phyloP scores from a whole-genome alignment of 371 early-diverging fungal genomes.

The Choanephora cucurbitarum region DNA sequence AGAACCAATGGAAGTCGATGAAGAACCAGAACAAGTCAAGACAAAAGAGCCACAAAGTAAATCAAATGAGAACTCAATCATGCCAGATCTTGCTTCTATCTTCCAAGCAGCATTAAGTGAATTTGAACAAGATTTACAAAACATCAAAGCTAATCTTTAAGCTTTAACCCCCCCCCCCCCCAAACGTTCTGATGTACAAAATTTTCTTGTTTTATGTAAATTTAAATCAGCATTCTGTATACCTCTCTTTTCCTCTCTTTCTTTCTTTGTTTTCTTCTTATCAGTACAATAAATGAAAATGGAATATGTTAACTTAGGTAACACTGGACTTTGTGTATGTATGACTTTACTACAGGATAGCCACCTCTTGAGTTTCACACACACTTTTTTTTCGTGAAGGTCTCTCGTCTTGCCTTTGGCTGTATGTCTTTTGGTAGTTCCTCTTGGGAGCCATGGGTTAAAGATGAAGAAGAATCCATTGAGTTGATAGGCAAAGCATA shows the following conservation, averaged over 20 bases:
- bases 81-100: background rate
- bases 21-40: background rate
- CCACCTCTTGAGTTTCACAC: too few relatives aligned
- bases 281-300: background rate
- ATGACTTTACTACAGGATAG: too few relatives aligned
- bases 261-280: too few relatives aligned
- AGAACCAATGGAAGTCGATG: too few relatives aligned
- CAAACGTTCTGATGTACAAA: too few relatives aligned
- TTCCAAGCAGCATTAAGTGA: background rate
- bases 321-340: constrained; percentile 12
- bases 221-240: too few relatives aligned
- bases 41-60: background rate
- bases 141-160: background rate
- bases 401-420: constrained; percentile 14
- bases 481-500: constrained; percentile 42
- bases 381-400: background rate
- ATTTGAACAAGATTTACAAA: background rate
- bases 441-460: constrained; percentile 18
- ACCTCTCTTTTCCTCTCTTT: too few relatives aligned
- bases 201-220: background rate
- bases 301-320: constrained; percentile 11
- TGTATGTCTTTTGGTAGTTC: constrained; percentile 19
- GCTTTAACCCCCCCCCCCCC: too few relatives aligned
- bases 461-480: constrained; percentile 37
- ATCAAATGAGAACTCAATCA: background rate